These are phyloP conservation scores for Amniculicola lignicola DNA, from an alignment of 495 filamentous ascomycete species.

Conservation along the genomic window DNA sequence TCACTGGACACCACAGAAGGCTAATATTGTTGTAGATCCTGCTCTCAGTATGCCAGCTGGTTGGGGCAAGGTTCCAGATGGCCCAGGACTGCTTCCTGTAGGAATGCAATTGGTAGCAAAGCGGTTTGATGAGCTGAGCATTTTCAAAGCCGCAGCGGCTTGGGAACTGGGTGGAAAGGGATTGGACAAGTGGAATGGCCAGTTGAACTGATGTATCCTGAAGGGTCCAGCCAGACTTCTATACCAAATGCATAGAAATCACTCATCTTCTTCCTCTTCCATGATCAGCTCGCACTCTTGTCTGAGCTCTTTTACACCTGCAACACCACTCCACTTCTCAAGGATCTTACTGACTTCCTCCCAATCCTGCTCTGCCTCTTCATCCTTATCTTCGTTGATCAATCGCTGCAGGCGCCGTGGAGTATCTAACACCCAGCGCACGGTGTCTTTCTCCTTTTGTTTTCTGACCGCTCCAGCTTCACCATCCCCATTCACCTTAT, in stretches of 20 bases:
- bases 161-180: constrained; percentile 19
- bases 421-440: constrained; percentile 66
- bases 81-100: constrained; percentile 15
- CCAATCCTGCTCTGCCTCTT: constrained; percentile 57
- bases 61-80: constrained; percentile 14
- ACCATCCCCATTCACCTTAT: constrained; percentile 2
- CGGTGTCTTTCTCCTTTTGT: constrained; percentile 61
- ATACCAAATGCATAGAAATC: not conserved
- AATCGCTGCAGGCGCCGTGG: constrained; percentile 52
- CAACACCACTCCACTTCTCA: constrained; percentile 38
- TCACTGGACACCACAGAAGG: not conserved
- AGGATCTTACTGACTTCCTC: constrained; percentile 35
- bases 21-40: constrained; percentile 15
- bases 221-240: not conserved
- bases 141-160: constrained; percentile 20
- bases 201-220: constrained; percentile 4
- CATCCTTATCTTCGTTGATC: constrained; percentile 55
- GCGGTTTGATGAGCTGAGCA: constrained; percentile 20
- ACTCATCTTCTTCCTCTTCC: constrained; percentile 17
- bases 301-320: constrained; percentile 38
- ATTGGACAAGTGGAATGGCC: constrained; percentile 20
- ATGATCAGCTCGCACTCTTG: constrained; percentile 29
- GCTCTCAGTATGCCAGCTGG: constrained; percentile 20
- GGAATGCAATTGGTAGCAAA: constrained; percentile 25
- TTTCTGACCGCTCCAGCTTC: constrained; percentile 29